Conservation (phyloP, 2,329 filamentous ascomycete genomes). For the Nothophoma quercina region DNA sequence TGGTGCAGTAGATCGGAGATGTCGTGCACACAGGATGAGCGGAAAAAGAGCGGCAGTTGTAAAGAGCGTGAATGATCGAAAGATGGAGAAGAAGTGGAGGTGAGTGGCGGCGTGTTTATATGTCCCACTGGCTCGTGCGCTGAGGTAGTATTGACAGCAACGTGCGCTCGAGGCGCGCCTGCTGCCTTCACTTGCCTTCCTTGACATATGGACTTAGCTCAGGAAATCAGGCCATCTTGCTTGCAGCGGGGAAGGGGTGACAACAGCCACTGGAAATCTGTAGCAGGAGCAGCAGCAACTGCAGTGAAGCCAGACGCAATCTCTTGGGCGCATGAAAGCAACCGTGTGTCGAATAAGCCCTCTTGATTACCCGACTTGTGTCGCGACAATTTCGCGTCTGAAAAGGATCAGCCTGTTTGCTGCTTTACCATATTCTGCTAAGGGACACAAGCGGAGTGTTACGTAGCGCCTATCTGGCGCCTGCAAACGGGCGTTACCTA, state of each 20-base stretch:
- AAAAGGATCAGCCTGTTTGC: conserved; percentile 3
- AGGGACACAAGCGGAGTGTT: conserved; percentile 2
- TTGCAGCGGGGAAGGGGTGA: not conserved
- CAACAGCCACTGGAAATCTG: not conserved
- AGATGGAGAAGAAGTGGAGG: conserved; percentile 1
- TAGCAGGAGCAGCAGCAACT: not conserved
- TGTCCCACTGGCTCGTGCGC: not conserved
- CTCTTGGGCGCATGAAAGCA: not conserved
- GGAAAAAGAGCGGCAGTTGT: conserved; percentile 8
- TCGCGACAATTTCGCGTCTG: not conserved
- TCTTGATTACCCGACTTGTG: conserved; percentile 1
- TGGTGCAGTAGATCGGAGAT: not conserved
- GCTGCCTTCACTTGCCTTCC: conserved; percentile 10
- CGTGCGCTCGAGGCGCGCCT: conserved; percentile 12
- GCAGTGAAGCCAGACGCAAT: not conserved
- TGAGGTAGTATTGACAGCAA: conserved; percentile 3
- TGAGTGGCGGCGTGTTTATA: conserved; percentile 13
- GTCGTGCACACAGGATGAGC: conserved; percentile 2
- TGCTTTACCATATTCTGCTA: not conserved
- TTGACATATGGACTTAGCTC: not conserved
- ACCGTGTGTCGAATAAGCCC: not conserved
- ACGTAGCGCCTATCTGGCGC: conserved; percentile 11
- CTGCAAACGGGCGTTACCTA: conserved; percentile 5
- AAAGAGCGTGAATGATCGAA: conserved; percentile 19
- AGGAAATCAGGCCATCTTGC: not conserved